A percentile compares a stretch with the other conserved stretches of the same genome.
Evolutionary conservation across 2,329 filamentous ascomycete species (phyloP).

Genomic region (Cadophora gregata): DNA sequence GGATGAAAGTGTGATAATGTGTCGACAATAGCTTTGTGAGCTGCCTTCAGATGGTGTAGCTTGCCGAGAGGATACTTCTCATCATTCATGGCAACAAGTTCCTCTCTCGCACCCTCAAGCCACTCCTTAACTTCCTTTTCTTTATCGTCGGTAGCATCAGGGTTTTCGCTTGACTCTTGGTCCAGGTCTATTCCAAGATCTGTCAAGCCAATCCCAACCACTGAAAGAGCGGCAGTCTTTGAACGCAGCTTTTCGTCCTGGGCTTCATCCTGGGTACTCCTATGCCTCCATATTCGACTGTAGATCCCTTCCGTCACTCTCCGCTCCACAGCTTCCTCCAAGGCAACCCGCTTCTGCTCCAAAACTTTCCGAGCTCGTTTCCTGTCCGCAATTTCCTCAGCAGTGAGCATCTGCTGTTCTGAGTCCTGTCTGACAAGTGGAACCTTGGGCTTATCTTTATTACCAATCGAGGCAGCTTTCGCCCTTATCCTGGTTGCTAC

Average conservation of each 20-base stretch:
- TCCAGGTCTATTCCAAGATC: constrained; percentile 83
- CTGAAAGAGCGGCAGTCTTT: constrained; percentile 84
- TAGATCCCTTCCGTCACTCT: constrained; percentile 87
- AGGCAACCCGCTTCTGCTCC: constrained; percentile 74
- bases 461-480: constrained; percentile 60
- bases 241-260: constrained; percentile 94
- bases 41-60: constrained; percentile 83
- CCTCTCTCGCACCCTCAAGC: constrained; percentile 72
- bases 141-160: constrained; percentile 63
- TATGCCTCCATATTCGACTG: constrained; percentile 86
- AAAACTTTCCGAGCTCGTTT: constrained; percentile 79
- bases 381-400: constrained; percentile 80
- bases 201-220: constrained; percentile 89
- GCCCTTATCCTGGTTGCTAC: constrained; percentile 61
- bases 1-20: constrained; percentile 72
- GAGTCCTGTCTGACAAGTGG: constrained; percentile 45
- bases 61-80: constrained; percentile 90
- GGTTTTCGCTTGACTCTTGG: constrained; percentile 57
- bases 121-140: constrained; percentile 73
- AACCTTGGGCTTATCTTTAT: constrained; percentile 56
- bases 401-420: constrained; percentile 88
- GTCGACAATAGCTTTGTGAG: constrained; percentile 94
- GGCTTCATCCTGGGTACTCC: constrained; percentile 90
- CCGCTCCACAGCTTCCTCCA: constrained; percentile 93
- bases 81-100: constrained; percentile 82